These are phyloP conservation scores for Thielaviopsis populi DNA, from an alignment of 2,329 filamentous ascomycete genomes.

Conservation along the genomic window DNA sequence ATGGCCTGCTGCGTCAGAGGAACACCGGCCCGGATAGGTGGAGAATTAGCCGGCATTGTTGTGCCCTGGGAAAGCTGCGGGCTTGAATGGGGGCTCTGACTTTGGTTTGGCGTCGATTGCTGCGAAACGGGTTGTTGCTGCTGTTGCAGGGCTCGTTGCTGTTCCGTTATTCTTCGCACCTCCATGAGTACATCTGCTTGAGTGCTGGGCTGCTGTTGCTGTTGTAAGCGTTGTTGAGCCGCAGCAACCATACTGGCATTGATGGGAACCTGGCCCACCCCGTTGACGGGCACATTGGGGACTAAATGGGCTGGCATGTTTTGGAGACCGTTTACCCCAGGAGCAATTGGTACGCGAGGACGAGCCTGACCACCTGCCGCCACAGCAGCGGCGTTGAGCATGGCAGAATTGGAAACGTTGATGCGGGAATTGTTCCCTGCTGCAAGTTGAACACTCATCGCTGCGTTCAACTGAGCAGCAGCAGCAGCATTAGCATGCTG, in stretches of 20 bases:
- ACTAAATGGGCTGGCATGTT: slow-evolving; percentile 34
- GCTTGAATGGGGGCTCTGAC: slow-evolving; percentile 24
- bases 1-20: slow-evolving; percentile 15
- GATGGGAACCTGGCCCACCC: slow-evolving; percentile 55
- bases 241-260: slow-evolving; percentile 30
- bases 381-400: slow-evolving; percentile 22
- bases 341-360: slow-evolving; percentile 39
- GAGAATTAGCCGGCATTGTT: slow-evolving; percentile 24
- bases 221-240: slow-evolving; percentile 29
- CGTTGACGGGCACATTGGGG: slow-evolving; percentile 41
- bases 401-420: slow-evolving; percentile 9
- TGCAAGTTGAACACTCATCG: slow-evolving; percentile 6
- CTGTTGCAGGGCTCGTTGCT: slow-evolving; percentile 40
- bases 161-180: slow-evolving; percentile 50
- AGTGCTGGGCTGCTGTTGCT: slow-evolving; percentile 32
- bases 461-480: neutral
- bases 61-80: slow-evolving; percentile 32
- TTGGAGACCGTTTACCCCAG: slow-evolving; percentile 36
- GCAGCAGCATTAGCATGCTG: neutral
- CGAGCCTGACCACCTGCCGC: slow-evolving; percentile 30
- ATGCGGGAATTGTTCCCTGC: neutral
- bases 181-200: slow-evolving; percentile 46
- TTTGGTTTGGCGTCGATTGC: slow-evolving; percentile 21
- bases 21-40: slow-evolving; percentile 10
- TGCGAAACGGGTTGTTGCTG: slow-evolving; percentile 26